These are phyloP conservation scores for Globisporangium solare DNA, from an alignment of 352 stramenopile genomes.

Conservation along the genomic window DNA sequence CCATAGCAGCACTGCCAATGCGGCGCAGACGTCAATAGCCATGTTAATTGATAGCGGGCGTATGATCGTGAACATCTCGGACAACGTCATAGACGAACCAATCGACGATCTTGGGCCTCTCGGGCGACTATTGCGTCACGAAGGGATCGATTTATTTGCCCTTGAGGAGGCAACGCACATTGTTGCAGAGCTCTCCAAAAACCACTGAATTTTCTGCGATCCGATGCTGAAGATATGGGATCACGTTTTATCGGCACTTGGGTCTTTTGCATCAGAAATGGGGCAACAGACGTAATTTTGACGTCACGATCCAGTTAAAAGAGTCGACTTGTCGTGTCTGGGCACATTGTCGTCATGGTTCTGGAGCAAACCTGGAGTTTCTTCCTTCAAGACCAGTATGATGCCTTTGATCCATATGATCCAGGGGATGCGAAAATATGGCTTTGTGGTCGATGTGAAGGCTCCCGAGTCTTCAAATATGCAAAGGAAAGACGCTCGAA, in stretches of 20 bases:
- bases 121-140: conserved; percentile 14
- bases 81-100: conserved; percentile 3
- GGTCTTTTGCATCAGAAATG: conserved; percentile 5
- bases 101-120: conserved; percentile 8
- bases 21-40: not conserved
- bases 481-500: no score
- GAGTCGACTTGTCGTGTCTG: conserved; percentile 18
- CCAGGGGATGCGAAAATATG: conserved; percentile 16
- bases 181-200: conserved; percentile 25
- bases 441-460: conserved; percentile 1
- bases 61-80: conserved; percentile 2
- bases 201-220: conserved; percentile 20
- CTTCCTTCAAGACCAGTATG: conserved; percentile 20
- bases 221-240: conserved; percentile 8
- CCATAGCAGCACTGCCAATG: not conserved
- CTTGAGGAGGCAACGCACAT: conserved; percentile 18
- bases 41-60: not conserved
- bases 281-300: not conserved
- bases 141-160: not conserved
- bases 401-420: conserved; percentile 16
- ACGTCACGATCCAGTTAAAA: not conserved
- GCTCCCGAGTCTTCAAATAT: not conserved
- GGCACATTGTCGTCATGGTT: conserved; percentile 28
- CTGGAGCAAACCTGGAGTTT: conserved; percentile 22
- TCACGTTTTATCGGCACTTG: conserved; percentile 16